Evolutionary conservation across 208 protist species (phyloP).

Genomic region (Acanthamoeba castellanii): DNA sequence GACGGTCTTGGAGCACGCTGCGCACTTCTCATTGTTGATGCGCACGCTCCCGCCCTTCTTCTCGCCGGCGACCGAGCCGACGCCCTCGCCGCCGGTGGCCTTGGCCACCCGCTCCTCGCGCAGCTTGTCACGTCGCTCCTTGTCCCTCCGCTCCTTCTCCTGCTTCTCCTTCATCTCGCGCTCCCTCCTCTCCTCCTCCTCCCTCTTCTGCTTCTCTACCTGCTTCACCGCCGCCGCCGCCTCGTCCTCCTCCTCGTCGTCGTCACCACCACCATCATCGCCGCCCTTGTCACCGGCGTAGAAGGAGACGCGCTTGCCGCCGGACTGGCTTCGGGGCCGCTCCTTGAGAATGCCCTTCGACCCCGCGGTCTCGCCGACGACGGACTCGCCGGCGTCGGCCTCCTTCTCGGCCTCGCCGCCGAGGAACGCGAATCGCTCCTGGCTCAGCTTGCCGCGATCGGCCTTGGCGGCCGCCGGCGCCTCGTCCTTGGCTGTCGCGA

Average conservation of each 20-base stretch:
- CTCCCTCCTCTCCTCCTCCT: slow-evolving; percentile 26
- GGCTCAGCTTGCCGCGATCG: slow-evolving; percentile 6
- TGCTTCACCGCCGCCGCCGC: not conserved
- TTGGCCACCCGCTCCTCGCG: slow-evolving; percentile 19
- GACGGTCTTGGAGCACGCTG: slow-evolving; percentile 39
- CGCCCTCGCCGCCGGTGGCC: not conserved
- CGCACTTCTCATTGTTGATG: slow-evolving; percentile 61
- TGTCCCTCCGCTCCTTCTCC: slow-evolving; percentile 15
- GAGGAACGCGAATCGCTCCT: slow-evolving; percentile 54
- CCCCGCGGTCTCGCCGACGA: not conserved
- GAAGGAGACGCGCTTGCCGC: slow-evolving; percentile 50
- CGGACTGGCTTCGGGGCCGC: slow-evolving; percentile 5
- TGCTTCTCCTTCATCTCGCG: not conserved
- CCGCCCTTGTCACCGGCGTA: not conserved
- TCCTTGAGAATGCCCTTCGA: slow-evolving; percentile 17
- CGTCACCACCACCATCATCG: not conserved
- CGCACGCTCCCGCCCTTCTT: slow-evolving; percentile 60
- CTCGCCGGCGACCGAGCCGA: not conserved
- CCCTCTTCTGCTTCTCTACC: not conserved
- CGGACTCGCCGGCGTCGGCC: not conserved
- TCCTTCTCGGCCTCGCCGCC: not conserved
- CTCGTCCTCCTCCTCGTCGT: not conserved
- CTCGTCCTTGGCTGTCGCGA: not conserved
- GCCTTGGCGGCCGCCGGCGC: not conserved
- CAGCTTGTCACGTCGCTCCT: slow-evolving; percentile 58